Evolutionary conservation across 1,284 basidiomycete species (phyloP), one percentile per base, ranked within the genome.

Genomic region (Nidula niveotomentosa): DNA sequence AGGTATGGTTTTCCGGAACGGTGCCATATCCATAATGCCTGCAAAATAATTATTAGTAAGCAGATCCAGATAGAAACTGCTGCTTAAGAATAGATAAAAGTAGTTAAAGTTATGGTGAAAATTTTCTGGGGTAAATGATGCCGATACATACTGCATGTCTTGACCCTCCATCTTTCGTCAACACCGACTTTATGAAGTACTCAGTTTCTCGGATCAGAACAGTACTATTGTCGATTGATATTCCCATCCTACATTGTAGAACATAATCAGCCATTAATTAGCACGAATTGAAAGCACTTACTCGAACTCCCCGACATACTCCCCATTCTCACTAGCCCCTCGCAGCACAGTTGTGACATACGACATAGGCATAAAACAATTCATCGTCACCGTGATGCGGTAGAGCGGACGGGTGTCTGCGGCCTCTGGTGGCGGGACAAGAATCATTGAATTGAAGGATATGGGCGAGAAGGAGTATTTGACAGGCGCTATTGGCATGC

Each of bases 391-490:
- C 15, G 37, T 12, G 37, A 41, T 41, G 15, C 15, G 37, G 4
- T 41, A 41, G 10, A 15, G 37, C 10, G 37, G 37, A 2, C 37
- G 37, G 37, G 12, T 41, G 37, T 41, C 37, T 12, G 37, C 12
- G 2, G 37, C 37, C 10, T 41, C 37, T 4, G 37, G 12, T 15
- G 37, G 37, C 10, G 37, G 37, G 37, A 41, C 37, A 10, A 41
- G 15, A 1, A 53, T 34, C 53, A 53, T 53, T 7, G 53, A 37
- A 33, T 41, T 41, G 37, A 41, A 41, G 12, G 37, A 41, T 41
- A 41, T 10, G 10, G 37, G 37, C 37, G 37, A 41, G 15, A 41
- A 41, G 15, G 37, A 41, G 15, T 41, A 41, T 41, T 12, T 41
- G 37, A 41, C 15, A 2, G 37, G 37, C 4, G 10, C 15, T 41